phyloP scores from a whole-genome alignment of 2,329 filamentous ascomycete genomes.

The Cordyceps javanica region DNA sequence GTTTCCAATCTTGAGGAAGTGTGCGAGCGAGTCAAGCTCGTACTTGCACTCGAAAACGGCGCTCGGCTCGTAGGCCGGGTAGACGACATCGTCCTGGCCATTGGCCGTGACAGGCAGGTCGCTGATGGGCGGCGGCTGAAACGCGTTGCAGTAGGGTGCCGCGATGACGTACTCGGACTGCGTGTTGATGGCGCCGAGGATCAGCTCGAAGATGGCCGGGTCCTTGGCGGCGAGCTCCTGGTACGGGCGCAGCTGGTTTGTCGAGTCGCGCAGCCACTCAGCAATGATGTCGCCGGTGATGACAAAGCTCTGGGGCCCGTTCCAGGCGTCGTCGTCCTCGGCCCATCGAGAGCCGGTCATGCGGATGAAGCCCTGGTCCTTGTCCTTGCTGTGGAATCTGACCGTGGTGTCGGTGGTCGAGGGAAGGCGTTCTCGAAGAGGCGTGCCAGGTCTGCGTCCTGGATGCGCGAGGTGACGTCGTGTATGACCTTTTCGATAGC shows the following conservation, averaged over 20 bases:
- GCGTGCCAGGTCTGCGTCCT: slow-evolving; percentile 80
- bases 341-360: slow-evolving; percentile 24
- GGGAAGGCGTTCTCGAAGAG: slow-evolving; percentile 83
- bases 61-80: slow-evolving; percentile 76
- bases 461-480: slow-evolving; percentile 72
- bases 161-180: slow-evolving; percentile 92
- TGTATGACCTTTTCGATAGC: slow-evolving; percentile 83
- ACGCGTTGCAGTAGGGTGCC: slow-evolving; percentile 96
- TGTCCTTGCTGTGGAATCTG: slow-evolving; percentile 71
- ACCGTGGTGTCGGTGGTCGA: slow-evolving; percentile 78
- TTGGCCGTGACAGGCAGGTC: slow-evolving; percentile 66
- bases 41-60: slow-evolving; percentile 98
- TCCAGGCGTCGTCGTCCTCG: slow-evolving; percentile 59
- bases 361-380: slow-evolving; percentile 32
- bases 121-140: slow-evolving; percentile 86
- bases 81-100: slow-evolving; percentile 76
- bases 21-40: slow-evolving; percentile 89
- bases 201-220: slow-evolving; percentile 67
- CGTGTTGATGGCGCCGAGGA: slow-evolving; percentile 91
- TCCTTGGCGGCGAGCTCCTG: slow-evolving; percentile 80
- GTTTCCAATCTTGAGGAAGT: slow-evolving; percentile 81
- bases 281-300: slow-evolving; percentile 92
- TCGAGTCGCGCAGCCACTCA: slow-evolving; percentile 87
- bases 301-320: slow-evolving; percentile 83
- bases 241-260: slow-evolving; percentile 89